phyloP scores from a whole-genome alignment of 768 basidiomycete genomes.

The Leucocoprinus birnbaumii region DNA sequence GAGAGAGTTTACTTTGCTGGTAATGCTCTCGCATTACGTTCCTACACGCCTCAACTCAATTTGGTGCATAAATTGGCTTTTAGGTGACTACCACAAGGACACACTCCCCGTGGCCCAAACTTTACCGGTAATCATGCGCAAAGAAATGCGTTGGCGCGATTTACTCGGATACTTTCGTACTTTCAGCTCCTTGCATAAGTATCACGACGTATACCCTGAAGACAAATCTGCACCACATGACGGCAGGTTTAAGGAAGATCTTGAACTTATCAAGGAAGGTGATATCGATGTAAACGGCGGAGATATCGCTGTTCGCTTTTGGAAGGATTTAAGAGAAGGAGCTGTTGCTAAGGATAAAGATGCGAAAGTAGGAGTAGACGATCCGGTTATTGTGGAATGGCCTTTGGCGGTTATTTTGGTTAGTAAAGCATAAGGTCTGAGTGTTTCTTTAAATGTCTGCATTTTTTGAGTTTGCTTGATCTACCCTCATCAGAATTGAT shows the following conservation, averaged over 20 bases:
- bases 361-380: conserved; percentile 29
- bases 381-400: conserved; percentile 46
- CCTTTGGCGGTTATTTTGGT: conserved; percentile 43
- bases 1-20: conserved; percentile 60
- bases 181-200: conserved; percentile 68
- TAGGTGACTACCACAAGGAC: conserved; percentile 1
- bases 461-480: too few species aligned
- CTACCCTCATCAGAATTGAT: too few species aligned
- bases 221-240: conserved; percentile 39
- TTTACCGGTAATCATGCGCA: conserved; percentile 50
- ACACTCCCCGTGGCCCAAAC: conserved; percentile 3
- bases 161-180: conserved; percentile 69
- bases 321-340: conserved; percentile 47
- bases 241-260: conserved; percentile 26
- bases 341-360: conserved; percentile 21
- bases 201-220: conserved; percentile 57
- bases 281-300: conserved; percentile 40
- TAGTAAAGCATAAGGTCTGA: conserved; percentile 18
- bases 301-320: conserved; percentile 64
- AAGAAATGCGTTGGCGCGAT: conserved; percentile 61
- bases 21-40: too few species aligned
- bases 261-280: conserved; percentile 10
- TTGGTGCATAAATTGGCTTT: too few species aligned
- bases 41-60: too few species aligned
- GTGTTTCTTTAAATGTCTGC: not conserved